A percentile compares a stretch with the other conserved stretches of the same genome.
These are phyloP conservation scores for sorghum (Sorghum bicolor) DNA, from an alignment of 176 grass and related monocot species.

Conservation along the genomic window DNA sequence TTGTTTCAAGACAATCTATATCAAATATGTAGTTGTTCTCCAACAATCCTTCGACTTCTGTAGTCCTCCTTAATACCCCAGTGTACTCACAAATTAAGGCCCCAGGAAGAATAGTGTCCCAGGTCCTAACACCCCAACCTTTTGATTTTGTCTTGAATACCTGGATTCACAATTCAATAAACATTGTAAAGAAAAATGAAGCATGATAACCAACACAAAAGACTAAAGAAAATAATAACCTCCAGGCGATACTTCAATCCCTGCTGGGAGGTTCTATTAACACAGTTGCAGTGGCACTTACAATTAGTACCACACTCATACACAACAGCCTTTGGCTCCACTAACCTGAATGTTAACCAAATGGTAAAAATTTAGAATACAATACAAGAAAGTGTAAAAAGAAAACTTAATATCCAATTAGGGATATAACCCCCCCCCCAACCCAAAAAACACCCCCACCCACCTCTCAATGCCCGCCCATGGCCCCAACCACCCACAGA, in stretches of 20 bases:
- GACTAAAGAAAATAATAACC: constrained; percentile 44
- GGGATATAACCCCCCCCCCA: not conserved
- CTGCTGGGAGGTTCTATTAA: constrained; percentile 82
- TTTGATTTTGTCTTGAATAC: constrained; percentile 71
- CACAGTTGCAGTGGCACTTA: constrained; percentile 55
- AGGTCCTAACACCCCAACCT: constrained; percentile 85
- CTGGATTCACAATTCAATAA: constrained; percentile 24
- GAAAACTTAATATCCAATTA: not conserved
- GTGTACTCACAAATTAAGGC: constrained; percentile 80
- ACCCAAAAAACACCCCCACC: not conserved
- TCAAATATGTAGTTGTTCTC: constrained; percentile 92
- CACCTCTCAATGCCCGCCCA: too few relatives aligned
- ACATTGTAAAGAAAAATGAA: not conserved
- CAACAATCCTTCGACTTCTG: constrained; percentile 55
- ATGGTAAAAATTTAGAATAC: not conserved
- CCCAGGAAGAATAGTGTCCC: constrained; percentile 81
- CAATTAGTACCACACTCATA: constrained; percentile 78
- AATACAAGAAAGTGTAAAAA: not conserved
- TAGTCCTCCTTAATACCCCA: constrained; percentile 56
- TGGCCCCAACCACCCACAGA: not conserved
- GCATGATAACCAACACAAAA: not conserved
- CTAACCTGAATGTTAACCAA: constrained; percentile 47
- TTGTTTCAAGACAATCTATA: constrained; percentile 87
- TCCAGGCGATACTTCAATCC: constrained; percentile 67
- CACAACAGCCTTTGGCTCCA: constrained; percentile 80